These are phyloP conservation scores for Mortierella sp. DNA, from an alignment of 371 early-diverging fungal species.

Conservation along the genomic window DNA sequence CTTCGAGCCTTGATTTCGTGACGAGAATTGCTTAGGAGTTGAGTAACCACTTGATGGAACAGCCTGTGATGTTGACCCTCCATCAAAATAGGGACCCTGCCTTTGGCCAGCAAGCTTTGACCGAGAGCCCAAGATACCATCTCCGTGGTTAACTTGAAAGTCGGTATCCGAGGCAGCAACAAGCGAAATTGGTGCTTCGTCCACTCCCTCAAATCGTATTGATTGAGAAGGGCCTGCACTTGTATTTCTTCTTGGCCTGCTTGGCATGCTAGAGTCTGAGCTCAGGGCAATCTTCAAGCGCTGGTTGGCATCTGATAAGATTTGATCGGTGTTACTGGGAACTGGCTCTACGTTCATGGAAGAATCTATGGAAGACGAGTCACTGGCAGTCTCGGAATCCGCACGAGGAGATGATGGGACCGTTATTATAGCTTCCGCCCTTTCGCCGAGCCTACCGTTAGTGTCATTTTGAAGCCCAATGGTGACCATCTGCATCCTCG, in stretches of 20 bases:
- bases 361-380: background rate
- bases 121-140: background rate
- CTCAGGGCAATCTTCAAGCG: background rate
- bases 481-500: constrained; percentile 42
- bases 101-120: background rate
- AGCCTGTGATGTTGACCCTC: constrained; percentile 1
- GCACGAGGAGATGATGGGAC: background rate
- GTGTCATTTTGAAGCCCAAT: constrained; percentile 21
- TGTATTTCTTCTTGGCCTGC: background rate
- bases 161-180: background rate
- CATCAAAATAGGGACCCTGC: background rate
- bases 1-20: constrained; percentile 17
- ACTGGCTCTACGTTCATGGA: background rate
- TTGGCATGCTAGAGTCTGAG: background rate
- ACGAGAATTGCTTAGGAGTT: constrained; percentile 14
- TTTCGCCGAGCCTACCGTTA: background rate
- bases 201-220: background rate
- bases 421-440: background rate
- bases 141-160: background rate
- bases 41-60: constrained; percentile 16
- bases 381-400: background rate
- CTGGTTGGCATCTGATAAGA: background rate
- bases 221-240: background rate
- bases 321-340: background rate
- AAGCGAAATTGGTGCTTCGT: background rate